A percentile compares a stretch with the other conserved stretches of the same genome.
Conservation (phyloP, 2,329 filamentous ascomycete species). For the Exophiala oligosperma region DNA sequence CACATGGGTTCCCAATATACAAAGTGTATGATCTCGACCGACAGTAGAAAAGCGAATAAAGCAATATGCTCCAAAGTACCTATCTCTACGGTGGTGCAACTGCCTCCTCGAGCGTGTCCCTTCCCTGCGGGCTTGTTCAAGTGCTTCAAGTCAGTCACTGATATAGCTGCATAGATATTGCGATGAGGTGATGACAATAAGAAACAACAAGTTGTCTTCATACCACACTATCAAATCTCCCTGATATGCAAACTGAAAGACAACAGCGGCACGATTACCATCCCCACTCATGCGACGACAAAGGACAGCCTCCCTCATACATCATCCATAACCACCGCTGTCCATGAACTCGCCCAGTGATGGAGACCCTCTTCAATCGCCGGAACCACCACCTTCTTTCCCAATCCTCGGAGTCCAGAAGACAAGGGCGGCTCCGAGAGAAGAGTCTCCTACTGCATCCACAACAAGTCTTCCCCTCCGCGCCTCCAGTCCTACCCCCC, state of each 20-base stretch:
- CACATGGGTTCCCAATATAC: too few species aligned
- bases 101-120: neutral
- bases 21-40: too few species aligned
- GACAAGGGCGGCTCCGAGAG: slow-evolving; percentile 53
- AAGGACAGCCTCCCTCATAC: slow-evolving; percentile 9
- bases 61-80: neutral
- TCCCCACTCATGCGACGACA: slow-evolving; percentile 17
- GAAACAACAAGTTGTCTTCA: neutral
- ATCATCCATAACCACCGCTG: slow-evolving; percentile 17
- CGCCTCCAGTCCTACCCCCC: slow-evolving; percentile 63
- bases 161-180: neutral
- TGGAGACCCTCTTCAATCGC: slow-evolving; percentile 26
- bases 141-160: neutral
- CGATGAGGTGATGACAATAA: neutral
- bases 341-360: slow-evolving; percentile 31
- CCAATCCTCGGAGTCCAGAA: slow-evolving; percentile 62
- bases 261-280: neutral
- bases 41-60: too few species aligned
- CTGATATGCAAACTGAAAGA: slow-evolving; percentile 14
- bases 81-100: neutral
- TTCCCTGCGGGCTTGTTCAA: neutral
- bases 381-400: slow-evolving; percentile 45
- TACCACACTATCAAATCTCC: neutral
- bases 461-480: slow-evolving; percentile 57
- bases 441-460: slow-evolving; percentile 54